These are phyloP conservation scores for Fomitopsis serialis DNA, from an alignment of 768 basidiomycete species.

Conservation along the genomic window DNA sequence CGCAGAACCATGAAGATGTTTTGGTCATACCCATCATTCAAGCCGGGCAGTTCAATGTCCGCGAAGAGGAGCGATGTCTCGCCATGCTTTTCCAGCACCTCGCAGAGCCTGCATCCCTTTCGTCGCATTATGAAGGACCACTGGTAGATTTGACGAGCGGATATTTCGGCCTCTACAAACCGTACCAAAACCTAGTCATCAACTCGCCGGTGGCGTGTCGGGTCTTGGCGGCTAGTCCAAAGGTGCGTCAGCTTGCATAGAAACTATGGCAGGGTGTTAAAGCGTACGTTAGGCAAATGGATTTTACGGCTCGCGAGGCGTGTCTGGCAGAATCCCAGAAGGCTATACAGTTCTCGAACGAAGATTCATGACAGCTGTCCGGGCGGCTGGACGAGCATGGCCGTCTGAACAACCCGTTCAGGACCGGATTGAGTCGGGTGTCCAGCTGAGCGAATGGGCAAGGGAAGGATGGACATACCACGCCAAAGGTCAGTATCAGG, in stretches of 20 bases:
- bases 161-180: slow-evolving; percentile 84
- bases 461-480: slow-evolving; percentile 95
- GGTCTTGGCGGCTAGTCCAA: slow-evolving; percentile 83
- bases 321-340: slow-evolving; percentile 93
- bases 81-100: slow-evolving; percentile 52
- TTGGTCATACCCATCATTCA: slow-evolving; percentile 81
- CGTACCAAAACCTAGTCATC: slow-evolving; percentile 73
- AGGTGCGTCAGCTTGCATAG: slow-evolving; percentile 41
- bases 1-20: slow-evolving; percentile 29
- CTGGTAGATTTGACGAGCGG: slow-evolving; percentile 85
- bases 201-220: slow-evolving; percentile 51
- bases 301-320: slow-evolving; percentile 83
- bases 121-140: slow-evolving; percentile 27
- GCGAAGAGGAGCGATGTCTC: slow-evolving; percentile 75
- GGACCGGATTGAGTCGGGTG: slow-evolving; percentile 33
- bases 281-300: slow-evolving; percentile 75
- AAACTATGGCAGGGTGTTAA: not conserved
- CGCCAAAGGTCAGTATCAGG: slow-evolving; percentile 73
- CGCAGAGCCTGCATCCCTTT: slow-evolving; percentile 13
- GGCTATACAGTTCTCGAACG: slow-evolving; percentile 89
- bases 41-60: slow-evolving; percentile 80
- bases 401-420: slow-evolving; percentile 12
- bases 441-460: slow-evolving; percentile 85
- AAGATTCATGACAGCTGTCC: slow-evolving; percentile 68
- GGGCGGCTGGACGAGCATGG: slow-evolving; percentile 35